Conservation (phyloP, 345 rosid genomes). For the Bruguiera gymnorhiza region DNA sequence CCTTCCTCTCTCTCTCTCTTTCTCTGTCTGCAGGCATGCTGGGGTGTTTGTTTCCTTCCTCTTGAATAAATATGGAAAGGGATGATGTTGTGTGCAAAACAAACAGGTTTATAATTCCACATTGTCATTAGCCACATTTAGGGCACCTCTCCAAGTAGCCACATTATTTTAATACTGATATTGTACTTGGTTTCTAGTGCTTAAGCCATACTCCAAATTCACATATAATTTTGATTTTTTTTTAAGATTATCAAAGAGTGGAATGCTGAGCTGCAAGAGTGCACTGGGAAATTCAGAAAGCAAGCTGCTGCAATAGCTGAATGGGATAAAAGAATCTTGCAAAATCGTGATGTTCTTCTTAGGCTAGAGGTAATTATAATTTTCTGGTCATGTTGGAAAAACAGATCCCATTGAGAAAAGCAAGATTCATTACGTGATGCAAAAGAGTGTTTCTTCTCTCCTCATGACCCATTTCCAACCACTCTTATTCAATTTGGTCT, state of each 20-base stretch:
- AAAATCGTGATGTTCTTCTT: constrained; percentile 92
- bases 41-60: no score
- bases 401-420: not conserved
- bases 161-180: no score
- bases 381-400: not conserved
- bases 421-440: not conserved
- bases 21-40: not conserved
- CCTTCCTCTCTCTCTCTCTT: not conserved
- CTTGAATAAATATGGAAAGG: no score
- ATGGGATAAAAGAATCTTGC: constrained; percentile 97
- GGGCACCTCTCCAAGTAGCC: no score
- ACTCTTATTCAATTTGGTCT: no score
- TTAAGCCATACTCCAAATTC: no score
- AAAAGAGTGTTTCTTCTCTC: no score
- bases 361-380: constrained; percentile 71
- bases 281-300: constrained; percentile 82
- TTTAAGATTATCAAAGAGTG: constrained; percentile 88
- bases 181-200: no score
- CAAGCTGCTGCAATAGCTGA: constrained; percentile 95
- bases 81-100: no score
- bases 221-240: not conserved
- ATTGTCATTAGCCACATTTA: no score
- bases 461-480: no score
- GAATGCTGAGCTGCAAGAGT: constrained; percentile 92
- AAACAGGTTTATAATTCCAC: no score